Base-by-base conservation (phyloP, 2,329 filamentous ascomycete species). In the Cylindrodendrum hubeiense region DNA sequence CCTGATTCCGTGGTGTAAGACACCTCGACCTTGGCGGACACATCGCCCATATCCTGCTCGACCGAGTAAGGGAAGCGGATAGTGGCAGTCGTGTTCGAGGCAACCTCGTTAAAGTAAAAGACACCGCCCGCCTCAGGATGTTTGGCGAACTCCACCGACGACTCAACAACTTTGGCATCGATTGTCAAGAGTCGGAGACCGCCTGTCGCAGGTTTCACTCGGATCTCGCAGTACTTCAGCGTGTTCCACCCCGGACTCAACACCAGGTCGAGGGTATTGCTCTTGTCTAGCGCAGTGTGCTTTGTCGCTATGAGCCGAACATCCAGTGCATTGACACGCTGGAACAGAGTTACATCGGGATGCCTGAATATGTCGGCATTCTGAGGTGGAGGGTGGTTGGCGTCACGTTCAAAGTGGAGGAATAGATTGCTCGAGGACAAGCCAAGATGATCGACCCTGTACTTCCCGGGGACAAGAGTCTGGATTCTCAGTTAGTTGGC, bases 1-100 rank as follows among this genome's bases (percentile, higher is more conserved):
- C 90, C 92, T 3, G 87, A 81, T 0, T 89, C 83, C 0, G 93
- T 95, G 2, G 86, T 86, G 75, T 96, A 97, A 1, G 83, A 85
- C 10, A 94, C 84, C 68, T 97, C 95, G n/a, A 95, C 80, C 67
- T 90, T 91, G 60, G 95, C 85, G 0, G 89, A 87, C 1, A 98
- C 87, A 37, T 90, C 90, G 3, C 86, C 85, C 1, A 93, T 85
- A 46, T 93, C 90, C 63, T 92, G 90, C 76, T 98, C 95, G 12
- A 95, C 85, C 1, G 92, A 95, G 73, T 97, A 99, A 0, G 95
- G 95, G 50, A 95, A 87, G 7, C 85, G 84, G 22, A 98, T 82
- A 22, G 83, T 89, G 21, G 91, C 79, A 0, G 75, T 79, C 0
- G 83, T 82, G 3, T 84, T 73, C 0, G 82, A 69, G 0, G 78